A percentile compares a stretch with the other conserved stretches of the same genome.
phyloP scores from a whole-genome alignment of 1,139 yeast genomes.

The Kodamaea arcana region DNA sequence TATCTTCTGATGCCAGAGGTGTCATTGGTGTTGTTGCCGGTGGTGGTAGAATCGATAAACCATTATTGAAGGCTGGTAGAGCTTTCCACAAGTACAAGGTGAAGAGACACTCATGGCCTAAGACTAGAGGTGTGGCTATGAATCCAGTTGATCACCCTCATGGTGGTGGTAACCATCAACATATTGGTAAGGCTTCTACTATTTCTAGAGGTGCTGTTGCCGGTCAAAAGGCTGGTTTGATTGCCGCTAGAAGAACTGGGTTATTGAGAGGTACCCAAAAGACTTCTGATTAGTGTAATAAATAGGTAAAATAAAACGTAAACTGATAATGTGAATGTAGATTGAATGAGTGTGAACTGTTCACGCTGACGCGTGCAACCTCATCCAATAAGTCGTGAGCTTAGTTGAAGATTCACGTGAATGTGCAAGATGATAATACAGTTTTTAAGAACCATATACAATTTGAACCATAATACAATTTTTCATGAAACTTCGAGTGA shows the following conservation, averaged over 20 bases:
- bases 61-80: slow-evolving; percentile 99
- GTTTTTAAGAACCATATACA: no score
- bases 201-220: slow-evolving; percentile 99
- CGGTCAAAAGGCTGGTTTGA: slow-evolving; percentile 99
- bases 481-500: no score
- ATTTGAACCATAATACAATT: no score
- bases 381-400: no score
- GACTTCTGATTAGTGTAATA: slow-evolving; percentile 59
- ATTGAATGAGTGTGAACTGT: no score
- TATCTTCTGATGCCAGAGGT: slow-evolving; percentile 97
- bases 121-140: slow-evolving; percentile 99
- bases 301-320: slow-evolving; percentile 5
- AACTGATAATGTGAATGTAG: slow-evolving; percentile 1
- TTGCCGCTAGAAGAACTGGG: slow-evolving; percentile 99
- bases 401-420: no score
- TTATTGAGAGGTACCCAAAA: slow-evolving; percentile 99
- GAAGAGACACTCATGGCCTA: slow-evolving; percentile 99
- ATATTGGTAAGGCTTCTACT: slow-evolving; percentile 99
- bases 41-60: slow-evolving; percentile 99
- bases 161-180: slow-evolving; percentile 99
- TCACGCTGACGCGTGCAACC: no score
- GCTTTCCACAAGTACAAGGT: slow-evolving; percentile 99
- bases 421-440: no score
- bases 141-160: slow-evolving; percentile 97
- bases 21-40: slow-evolving; percentile 99